Conservation (phyloP, 352 stramenopile genomes). For the Globisporangium perplexum region DNA sequence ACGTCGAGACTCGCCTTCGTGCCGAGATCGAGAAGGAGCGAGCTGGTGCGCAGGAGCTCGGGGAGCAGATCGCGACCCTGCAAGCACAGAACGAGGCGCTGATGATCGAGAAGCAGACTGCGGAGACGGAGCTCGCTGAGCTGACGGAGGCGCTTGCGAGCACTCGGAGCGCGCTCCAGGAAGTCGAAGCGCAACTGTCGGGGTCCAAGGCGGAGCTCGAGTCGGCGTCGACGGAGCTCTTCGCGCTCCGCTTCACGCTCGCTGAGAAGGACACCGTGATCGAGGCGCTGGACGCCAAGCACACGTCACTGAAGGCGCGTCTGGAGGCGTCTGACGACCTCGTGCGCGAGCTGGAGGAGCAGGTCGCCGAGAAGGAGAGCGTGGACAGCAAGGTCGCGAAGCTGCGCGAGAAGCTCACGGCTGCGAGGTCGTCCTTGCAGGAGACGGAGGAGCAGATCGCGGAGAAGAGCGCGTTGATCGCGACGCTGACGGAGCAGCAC, state of each 20-base stretch:
- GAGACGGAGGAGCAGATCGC: slow-evolving; percentile 10
- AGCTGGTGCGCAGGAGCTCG: neutral
- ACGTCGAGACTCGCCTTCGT: slow-evolving; percentile 5
- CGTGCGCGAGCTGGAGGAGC: slow-evolving; percentile 11
- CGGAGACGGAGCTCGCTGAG: neutral
- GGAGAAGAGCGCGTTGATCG: neutral
- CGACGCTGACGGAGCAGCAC: slow-evolving; percentile 1
- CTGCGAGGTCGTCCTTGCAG: slow-evolving; percentile 4
- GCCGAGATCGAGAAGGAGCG: slow-evolving; percentile 3
- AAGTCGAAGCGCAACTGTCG: neutral
- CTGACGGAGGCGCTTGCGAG: neutral
- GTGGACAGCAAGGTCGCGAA: slow-evolving; percentile 1
- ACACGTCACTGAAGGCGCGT: neutral
- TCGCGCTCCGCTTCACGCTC: neutral
- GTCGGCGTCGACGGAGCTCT: neutral
- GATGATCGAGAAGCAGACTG: neutral
- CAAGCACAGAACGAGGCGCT: slow-evolving; percentile 5
- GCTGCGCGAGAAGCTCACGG: slow-evolving; percentile 3
- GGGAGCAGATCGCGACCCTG: slow-evolving; percentile 1
- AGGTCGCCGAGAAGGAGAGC: slow-evolving; percentile 9
- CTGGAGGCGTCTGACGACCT: neutral
- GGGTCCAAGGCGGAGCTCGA: neutral
- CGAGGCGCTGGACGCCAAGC: neutral
- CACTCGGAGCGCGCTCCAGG: neutral
- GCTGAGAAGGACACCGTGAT: slow-evolving; percentile 1